phyloP scores from a whole-genome alignment of 352 stramenopile genomes.

The Thraustotheca clavata region DNA sequence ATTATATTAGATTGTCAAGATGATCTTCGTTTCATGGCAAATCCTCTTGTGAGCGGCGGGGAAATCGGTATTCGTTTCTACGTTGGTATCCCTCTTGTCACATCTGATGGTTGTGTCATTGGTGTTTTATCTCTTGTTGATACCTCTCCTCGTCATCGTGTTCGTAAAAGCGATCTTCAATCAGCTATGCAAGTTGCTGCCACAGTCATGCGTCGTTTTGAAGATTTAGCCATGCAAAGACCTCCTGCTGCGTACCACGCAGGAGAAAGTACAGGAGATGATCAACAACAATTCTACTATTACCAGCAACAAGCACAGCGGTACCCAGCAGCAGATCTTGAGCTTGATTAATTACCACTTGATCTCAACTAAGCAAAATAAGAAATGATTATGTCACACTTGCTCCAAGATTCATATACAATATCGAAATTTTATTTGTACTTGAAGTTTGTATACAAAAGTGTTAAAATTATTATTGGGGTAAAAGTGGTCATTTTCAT shows the following conservation, averaged over 20 bases:
- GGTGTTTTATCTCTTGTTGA: conserved; percentile 64
- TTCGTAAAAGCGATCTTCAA: conserved; percentile 6
- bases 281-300: not conserved
- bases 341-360: not conserved
- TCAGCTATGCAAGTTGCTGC: not conserved
- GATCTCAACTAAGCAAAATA: no score
- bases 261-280: no score
- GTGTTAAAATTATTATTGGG: no score
- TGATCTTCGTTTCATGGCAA: conserved; percentile 69
- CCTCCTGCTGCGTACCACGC: no score
- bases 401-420: no score
- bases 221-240: conserved; percentile 1
- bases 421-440: no score
- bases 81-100: conserved; percentile 57
- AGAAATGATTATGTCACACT: no score
- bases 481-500: not conserved
- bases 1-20: conserved; percentile 60
- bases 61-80: conserved; percentile 69
- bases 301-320: not conserved
- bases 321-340: not conserved
- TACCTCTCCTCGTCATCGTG: conserved; percentile 31
- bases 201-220: conserved; percentile 17
- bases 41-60: conserved; percentile 49
- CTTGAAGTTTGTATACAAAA: no score
- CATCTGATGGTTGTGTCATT: conserved; percentile 64